Evolutionary conservation across 495 filamentous ascomycete species (phyloP), one percentile per base, ranked within the genome.

Genomic region (Tetracladium marchalianum): DNA sequence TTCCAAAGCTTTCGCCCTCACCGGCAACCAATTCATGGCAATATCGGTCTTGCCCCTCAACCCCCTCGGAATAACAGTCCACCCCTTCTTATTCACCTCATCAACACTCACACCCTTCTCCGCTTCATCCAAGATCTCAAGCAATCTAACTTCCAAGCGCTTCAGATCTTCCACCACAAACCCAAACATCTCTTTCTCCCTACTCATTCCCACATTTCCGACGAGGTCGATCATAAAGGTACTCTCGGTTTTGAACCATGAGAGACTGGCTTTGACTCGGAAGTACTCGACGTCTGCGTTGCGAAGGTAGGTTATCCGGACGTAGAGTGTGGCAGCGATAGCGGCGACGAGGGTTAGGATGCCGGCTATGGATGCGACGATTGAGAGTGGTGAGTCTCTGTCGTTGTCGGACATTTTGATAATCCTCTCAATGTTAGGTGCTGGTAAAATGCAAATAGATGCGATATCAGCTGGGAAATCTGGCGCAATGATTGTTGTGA

Each of bases 271-370:
- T 41, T 66, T 67, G 11, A 63, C 60, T 31, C 52, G 59, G 51
- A 64, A 60, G 31, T 62, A 66, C 44, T 67, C 64, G 1, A 46
- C 41, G 49, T 62, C 58, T 40, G 61, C 62, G 42, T 63, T 62
- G 19, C 58, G 56, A 13, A 65, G 48, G 35, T 63, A 63, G 7
- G 43, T 60, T 41, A 64, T 40, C 16, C 58, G 60, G 9, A 62
- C 62, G 27, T 62, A 65, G 9, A 44, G 40, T 0, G 60, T 59
- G 27, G 62, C 61, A 5, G 58, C 17, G 22, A 66, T 55, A 41
- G 62, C 64, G 15, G 56, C 53, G 15, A 65, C 41, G 24, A 69
- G 63, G 35, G 66, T 69, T 12, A 66, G 55, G 19, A 69, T 66
- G 34, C 66, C 63, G 17, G 60, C 48, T 35, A 69, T 47, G 49